Evolutionary conservation across 2,329 filamentous ascomycete genomes (phyloP), one percentile per base, ranked within the genome.

Genomic region (Alternaria dauci): DNA sequence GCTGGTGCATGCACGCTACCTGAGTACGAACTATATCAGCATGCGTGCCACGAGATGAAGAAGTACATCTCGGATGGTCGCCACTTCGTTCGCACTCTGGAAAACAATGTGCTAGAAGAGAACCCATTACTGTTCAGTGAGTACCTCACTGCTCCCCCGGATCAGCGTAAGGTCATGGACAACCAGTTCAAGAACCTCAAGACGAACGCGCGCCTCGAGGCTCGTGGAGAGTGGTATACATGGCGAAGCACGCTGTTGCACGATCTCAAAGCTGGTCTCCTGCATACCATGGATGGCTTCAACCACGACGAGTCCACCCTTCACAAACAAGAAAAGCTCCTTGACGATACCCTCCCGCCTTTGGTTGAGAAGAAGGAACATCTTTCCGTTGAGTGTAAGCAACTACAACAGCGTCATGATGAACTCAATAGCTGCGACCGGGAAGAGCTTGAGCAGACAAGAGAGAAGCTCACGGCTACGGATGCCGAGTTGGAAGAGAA

Each of bases 151-250:
- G 94, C 94, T 26, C 87, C 91, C 0, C 88, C 93, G 0, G 92
- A 96, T 63, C 89, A 96, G 75, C 93, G 92, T 72, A 81, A 88
- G 4, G 85, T 96, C 53, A 96, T 99, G 89, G 94, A 99, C 80
- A 95, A 92, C 67, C 94, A 98, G 75, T 95, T 99, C 83, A 95
- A 96, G 78, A 97, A 98, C 73, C 91, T 97, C 78, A 98, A 97
- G 82, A 94, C 93, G 0, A 91, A 96, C 76, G 93, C 94, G 16
- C 88, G 95, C 26, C 85, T 97, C 14, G 83, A 94, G 52, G 97
- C 94, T 81, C 97, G 97, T 76, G 93, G 92, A 58, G 94, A 95
- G 83, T 99, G 95, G 95, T 99, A 99, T 76, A 91, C 94, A 73
- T 99, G 95, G 95, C 90, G 95, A 41, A 94, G 92, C 85, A 94